phyloP scores from a whole-genome alignment of 257 asterid genomes.

The Striga asiatica region DNA sequence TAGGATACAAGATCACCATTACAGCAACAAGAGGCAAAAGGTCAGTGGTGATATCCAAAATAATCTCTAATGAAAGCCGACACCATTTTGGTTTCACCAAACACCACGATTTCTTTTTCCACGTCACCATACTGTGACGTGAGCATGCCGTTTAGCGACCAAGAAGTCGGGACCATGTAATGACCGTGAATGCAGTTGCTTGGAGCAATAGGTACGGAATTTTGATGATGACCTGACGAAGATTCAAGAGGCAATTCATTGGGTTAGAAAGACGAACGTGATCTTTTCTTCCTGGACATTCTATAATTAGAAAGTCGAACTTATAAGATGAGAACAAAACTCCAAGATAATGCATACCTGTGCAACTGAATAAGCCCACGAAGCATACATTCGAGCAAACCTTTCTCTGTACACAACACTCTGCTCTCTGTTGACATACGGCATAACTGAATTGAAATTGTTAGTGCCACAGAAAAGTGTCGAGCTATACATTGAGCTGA shows the following conservation, averaged over 20 bases:
- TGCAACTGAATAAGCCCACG: constrained; percentile 42
- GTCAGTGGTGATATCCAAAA: constrained; percentile 30
- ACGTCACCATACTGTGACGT: constrained; percentile 44
- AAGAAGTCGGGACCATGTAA: constrained; percentile 34
- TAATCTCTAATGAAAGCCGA: constrained; percentile 33
- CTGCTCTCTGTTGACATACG: constrained; percentile 32
- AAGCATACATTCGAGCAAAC: constrained; percentile 40
- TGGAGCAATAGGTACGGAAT: constrained; percentile 37
- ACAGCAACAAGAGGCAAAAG: constrained; percentile 37
- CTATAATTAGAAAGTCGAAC: no score
- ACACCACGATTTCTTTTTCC: constrained; percentile 17
- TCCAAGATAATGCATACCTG: constrained; percentile 26
- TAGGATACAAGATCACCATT: constrained; percentile 27
- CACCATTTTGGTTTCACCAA: constrained; percentile 24
- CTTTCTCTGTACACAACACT: constrained; percentile 36
- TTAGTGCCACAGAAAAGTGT: constrained; percentile 35
- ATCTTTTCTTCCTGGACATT: no score
- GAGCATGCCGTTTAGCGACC: constrained; percentile 42
- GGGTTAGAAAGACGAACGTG: no score
- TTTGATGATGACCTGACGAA: constrained; percentile 33
- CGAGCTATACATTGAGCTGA: constrained; percentile 33
- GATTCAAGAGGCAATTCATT: background rate
- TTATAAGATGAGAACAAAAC: no score
- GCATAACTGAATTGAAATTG: constrained; percentile 27
- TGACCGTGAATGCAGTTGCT: constrained; percentile 25